These are phyloP conservation scores for Cytospora schulzeri DNA, from an alignment of 2,329 filamentous ascomycete genomes.

Conservation along the genomic window DNA sequence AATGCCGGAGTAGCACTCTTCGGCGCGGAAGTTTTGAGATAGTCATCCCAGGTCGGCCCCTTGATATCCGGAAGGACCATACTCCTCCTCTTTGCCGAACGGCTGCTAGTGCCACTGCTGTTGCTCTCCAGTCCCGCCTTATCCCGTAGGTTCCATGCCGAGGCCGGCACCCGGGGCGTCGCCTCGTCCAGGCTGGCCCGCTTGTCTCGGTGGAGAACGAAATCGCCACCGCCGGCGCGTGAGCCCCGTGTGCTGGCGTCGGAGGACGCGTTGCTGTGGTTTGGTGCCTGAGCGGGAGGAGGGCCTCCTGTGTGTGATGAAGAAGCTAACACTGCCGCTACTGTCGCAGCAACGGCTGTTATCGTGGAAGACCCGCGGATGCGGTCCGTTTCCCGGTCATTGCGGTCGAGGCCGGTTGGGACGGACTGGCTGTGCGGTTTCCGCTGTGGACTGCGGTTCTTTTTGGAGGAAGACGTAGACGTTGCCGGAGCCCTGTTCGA, in stretches of 20 bases:
- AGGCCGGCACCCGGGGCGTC: slow-evolving; percentile 9
- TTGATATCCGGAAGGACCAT: slow-evolving; percentile 30
- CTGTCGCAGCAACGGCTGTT: slow-evolving; percentile 13
- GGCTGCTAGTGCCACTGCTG: slow-evolving; percentile 13
- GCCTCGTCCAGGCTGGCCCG: slow-evolving; percentile 22
- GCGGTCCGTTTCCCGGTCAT: slow-evolving; percentile 5
- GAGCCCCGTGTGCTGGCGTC: slow-evolving; percentile 6
- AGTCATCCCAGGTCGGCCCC: slow-evolving; percentile 38
- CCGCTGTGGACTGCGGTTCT: slow-evolving; percentile 26
- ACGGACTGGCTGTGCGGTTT: slow-evolving; percentile 24
- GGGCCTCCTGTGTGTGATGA: slow-evolving; percentile 9
- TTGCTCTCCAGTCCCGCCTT: slow-evolving; percentile 17
- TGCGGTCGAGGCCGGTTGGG: slow-evolving; percentile 19
- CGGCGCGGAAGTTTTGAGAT: slow-evolving; percentile 30
- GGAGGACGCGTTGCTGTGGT: not conserved
- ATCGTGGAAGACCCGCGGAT: slow-evolving; percentile 8
- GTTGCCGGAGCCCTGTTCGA: slow-evolving; percentile 8
- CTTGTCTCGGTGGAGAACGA: slow-evolving; percentile 9
- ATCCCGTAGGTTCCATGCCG: slow-evolving; percentile 10
- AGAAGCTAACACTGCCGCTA: slow-evolving; percentile 7
- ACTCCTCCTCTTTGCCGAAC: slow-evolving; percentile 24
- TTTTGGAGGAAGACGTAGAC: slow-evolving; percentile 15
- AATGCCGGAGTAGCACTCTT: slow-evolving; percentile 18
- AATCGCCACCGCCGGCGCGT: slow-evolving; percentile 3
- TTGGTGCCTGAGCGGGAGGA: not conserved